Base-by-base conservation (phyloP, 2,329 filamentous ascomycete species). In the Claviceps humidiphila region DNA sequence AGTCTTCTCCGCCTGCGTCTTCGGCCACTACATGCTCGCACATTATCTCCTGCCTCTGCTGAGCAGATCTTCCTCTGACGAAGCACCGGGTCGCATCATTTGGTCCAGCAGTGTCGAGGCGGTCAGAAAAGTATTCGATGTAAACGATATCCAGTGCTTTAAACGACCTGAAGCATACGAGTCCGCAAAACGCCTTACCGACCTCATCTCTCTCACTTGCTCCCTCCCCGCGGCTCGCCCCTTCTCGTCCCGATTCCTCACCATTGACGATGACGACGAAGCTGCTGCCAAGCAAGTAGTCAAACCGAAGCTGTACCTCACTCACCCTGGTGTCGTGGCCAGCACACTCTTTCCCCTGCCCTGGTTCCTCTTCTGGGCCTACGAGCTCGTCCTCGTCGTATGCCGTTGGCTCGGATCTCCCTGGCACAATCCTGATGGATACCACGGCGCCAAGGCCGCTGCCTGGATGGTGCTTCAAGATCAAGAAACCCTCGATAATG, bases 1-100 rank as follows among this genome's bases (percentile, higher is more conserved):
- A 58, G 81, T 95, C 17, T 98, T 97, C 65, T 85, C 84, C 64
- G 85, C 91, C 49, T 97, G 97, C 63, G 78, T 95, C 34, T 97
- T 98, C 64, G 93, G 93, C 0, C 93, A 98, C 70, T 97, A 98
- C 65, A 71, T 96, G 62, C 80, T 98, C 24, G 80, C 81, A 16
- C 90, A 95, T 66, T 81, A 84, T 62, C 76, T 97, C 11, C 76
- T 85, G 58, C 85, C 88, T 0, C 73, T 96, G 11, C 76, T 98
- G 59, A 70, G 72, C 60, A 72, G 80, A 49, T 63, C 62, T 16
- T 61, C 67, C 16, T 57, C 68, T 53, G 57, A 68, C 41, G 63
- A 72, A 4, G 53, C 68, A 1, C 71, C 73, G 0, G 86, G 82
- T 8, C 81, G 89, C 49, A 77, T 98, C 50, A 78, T 97, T 57